Percentiles rank a stretch among this genome's conserved stretches.
Evolutionary conservation across 768 basidiomycete genomes (phyloP).

Genomic region (Kwoniella sp.): DNA sequence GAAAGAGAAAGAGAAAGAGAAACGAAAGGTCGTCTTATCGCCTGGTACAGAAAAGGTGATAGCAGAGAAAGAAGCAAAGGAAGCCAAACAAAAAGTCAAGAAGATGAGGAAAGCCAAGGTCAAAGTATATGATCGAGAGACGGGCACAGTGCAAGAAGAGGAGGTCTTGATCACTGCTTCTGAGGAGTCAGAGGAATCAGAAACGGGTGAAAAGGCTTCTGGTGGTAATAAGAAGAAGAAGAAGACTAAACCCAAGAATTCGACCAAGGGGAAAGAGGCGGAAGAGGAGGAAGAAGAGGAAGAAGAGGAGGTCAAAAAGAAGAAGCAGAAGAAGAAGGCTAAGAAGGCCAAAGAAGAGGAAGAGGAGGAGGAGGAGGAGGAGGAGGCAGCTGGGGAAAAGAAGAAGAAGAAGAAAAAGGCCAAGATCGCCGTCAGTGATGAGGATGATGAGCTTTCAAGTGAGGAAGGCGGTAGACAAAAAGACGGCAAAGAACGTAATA

Average conservation of each 20-base stretch:
- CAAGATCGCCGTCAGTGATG: conserved; percentile 1
- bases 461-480: conserved; percentile 2
- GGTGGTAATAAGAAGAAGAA: conserved; percentile 11
- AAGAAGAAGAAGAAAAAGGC: conserved; percentile 11
- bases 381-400: conserved; percentile 5
- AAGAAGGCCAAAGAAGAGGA: conserved; percentile 1
- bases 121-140: conserved; percentile 8
- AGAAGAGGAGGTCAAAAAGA: conserved; percentile 3
- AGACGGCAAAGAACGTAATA: background rate
- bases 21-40: conserved; percentile 6
- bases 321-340: background rate
- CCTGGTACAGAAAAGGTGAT: background rate
- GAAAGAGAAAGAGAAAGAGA: conserved; percentile 8
- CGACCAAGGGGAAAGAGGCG: background rate
- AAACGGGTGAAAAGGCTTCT: background rate
- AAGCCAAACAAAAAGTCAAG: conserved; percentile 10
- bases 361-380: conserved; percentile 13
- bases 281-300: conserved; percentile 3
- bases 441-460: background rate
- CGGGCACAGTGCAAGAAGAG: conserved; percentile 8
- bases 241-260: background rate
- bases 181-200: background rate
- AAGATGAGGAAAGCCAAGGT: conserved; percentile 15
- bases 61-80: conserved; percentile 7
- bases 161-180: conserved; percentile 6